Base-by-base conservation (phyloP, 2,329 filamentous ascomycete genomes). In the Sarocladiaceae sp. region DNA sequence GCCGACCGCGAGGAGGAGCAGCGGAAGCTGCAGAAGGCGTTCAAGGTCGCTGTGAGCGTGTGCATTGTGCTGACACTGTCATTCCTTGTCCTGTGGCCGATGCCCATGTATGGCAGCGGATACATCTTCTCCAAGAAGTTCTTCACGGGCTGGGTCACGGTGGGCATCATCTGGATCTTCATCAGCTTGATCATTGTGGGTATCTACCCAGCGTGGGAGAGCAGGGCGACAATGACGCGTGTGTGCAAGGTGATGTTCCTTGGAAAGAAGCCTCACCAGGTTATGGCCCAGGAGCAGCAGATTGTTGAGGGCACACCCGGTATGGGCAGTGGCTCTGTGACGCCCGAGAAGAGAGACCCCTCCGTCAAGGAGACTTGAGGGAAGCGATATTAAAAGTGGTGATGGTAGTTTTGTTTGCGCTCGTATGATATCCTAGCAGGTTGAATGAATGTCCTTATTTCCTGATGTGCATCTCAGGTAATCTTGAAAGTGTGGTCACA, bases 41-140 rank as follows among this genome's bases (percentile, higher is more conserved):
- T 72, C 3, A 64, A 61, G 47, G 66, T 70, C 41, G 64, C 67
- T 19, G 9, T 10, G 16, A 35, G 15, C 12, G 18, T 27, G 13
- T 42, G 29, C 43, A 44, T 16, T 6, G 27, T 43, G 6, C 40
- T 43, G 64, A 83, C 84, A 0, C 49, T 93, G 0, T 72, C 78
- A 1, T 67, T 91, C 45, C 66, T 93, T 0, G 72, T 93, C 5
- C 72, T 93, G 12, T 93, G 87, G 87, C 88, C 88, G 0, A 89
- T 93, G 75, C 87, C 87, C 1, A 80, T 94, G 78, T 94, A 89
- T 57, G 88, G 85, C 9, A 73, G 71, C 0, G 76, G 76, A 2
- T 93, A 93, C 58, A 73, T 93, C 44, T 94, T 93, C 65, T 81
- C 74, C 61, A 85, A 87, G 69, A 73, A 72, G 19, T 93, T 93